Conservation (phyloP, 148 eudicot species). For the Spergularia bocconei region DNA sequence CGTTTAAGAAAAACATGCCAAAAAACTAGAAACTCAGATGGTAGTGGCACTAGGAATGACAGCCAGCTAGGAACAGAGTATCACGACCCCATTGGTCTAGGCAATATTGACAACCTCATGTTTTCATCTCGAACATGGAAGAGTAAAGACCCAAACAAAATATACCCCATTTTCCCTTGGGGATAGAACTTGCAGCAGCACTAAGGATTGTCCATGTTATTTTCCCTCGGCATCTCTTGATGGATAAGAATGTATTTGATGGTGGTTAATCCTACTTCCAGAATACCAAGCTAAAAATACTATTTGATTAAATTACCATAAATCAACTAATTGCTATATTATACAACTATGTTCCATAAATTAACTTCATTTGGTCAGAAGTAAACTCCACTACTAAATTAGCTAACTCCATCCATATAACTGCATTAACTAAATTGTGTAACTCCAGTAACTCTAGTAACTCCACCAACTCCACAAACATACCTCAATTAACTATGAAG, state of each 20-base stretch:
- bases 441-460: too few relatives aligned
- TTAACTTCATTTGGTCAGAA: too few relatives aligned
- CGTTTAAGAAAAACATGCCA: not conserved
- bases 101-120: not conserved
- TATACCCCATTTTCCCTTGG: not conserved
- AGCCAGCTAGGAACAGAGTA: not conserved
- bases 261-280: not conserved
- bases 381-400: too few relatives aligned
- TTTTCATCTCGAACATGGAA: not conserved
- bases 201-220: not conserved
- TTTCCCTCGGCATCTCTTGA: not conserved
- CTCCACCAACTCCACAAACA: too few relatives aligned
- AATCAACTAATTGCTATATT: too few relatives aligned
- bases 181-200: not conserved
- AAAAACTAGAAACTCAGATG: slow-evolving; percentile 2
- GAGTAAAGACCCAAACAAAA: not conserved
- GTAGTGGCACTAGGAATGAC: slow-evolving; percentile 1
- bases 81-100: not conserved
- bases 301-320: too few relatives aligned
- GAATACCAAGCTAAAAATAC: too few relatives aligned
- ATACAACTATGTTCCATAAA: too few relatives aligned
- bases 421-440: too few relatives aligned
- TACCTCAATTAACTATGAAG: too few relatives aligned
- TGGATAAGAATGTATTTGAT: not conserved
- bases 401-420: too few relatives aligned